phyloP scores from a whole-genome alignment of 169 alveolate species.

The Theileria parva region DNA sequence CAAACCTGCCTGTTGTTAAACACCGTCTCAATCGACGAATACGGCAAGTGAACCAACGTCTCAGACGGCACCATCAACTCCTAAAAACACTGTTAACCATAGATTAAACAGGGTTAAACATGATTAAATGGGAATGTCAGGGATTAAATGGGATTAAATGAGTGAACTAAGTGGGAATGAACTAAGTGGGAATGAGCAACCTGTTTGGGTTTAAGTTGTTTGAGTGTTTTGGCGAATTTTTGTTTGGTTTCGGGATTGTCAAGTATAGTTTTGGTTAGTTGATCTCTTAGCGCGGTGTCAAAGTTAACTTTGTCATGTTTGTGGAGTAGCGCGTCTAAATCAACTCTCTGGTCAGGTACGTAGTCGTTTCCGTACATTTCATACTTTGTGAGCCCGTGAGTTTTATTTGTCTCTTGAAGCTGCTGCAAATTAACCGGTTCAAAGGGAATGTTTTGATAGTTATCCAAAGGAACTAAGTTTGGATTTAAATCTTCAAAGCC shows the following conservation, averaged over 20 bases:
- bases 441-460: conserved; percentile 14
- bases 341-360: conserved; percentile 55
- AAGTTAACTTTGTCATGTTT: conserved; percentile 33
- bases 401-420: neutral
- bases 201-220: conserved; percentile 15
- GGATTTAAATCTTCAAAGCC: neutral
- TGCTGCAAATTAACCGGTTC: neutral
- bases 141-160: too few species aligned
- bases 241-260: conserved; percentile 6
- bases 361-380: conserved; percentile 63
- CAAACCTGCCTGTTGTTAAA: conserved; percentile 82
- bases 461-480: conserved; percentile 10
- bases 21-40: conserved; percentile 79
- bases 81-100: conserved; percentile 8
- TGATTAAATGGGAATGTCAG: too few species aligned
- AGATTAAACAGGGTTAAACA: too few species aligned
- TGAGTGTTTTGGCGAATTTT: neutral
- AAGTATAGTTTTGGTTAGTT: neutral
- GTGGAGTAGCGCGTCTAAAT: conserved; percentile 10
- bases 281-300: neutral
- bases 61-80: conserved; percentile 61
- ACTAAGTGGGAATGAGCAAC: too few species aligned
- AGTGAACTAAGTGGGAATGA: too few species aligned
- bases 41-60: conserved; percentile 79
- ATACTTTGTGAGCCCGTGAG: conserved; percentile 33